Conservation (phyloP, 2,329 filamentous ascomycete species). For the Aureobasidium sp. region DNA sequence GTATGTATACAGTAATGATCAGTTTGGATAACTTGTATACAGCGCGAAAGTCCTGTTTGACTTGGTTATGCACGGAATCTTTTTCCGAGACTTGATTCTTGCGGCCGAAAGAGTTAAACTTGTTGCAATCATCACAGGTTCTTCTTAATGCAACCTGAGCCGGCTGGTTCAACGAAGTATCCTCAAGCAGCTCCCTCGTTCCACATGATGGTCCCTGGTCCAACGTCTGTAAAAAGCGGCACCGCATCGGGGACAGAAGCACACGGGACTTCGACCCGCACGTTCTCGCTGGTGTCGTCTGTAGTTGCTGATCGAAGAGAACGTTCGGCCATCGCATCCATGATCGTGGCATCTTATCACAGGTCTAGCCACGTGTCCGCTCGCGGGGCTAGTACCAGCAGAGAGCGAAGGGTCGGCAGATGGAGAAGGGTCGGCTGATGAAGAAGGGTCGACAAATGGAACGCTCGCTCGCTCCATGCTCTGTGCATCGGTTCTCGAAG, state of each 20-base stretch:
- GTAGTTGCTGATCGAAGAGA: conserved; percentile 1
- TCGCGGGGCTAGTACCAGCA: neutral
- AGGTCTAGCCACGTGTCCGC: neutral
- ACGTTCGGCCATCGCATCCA: neutral
- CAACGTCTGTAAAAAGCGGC: neutral
- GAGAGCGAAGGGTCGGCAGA: neutral
- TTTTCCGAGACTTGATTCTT: neutral
- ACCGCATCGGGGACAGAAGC: neutral
- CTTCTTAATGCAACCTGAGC: neutral
- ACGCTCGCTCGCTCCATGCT: neutral
- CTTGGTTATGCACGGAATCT: neutral
- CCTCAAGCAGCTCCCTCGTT: neutral
- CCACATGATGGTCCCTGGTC: conserved; percentile 1
- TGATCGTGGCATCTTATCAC: neutral
- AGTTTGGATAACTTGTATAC: too few species aligned
- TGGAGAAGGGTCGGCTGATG: neutral
- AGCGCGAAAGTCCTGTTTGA: neutral
- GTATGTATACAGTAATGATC: neutral
- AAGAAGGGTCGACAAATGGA: neutral
- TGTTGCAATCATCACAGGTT: neutral
- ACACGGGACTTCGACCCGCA: neutral
- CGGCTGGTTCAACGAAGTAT: neutral
- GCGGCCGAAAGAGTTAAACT: neutral
- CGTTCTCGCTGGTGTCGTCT: conserved; percentile 5
- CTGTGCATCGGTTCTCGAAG: neutral